A percentile compares a stretch with the other conserved stretches of the same genome.
These are phyloP conservation scores for Dactylellina drechsleri DNA, from an alignment of 2,329 filamentous ascomycete species.

Conservation along the genomic window DNA sequence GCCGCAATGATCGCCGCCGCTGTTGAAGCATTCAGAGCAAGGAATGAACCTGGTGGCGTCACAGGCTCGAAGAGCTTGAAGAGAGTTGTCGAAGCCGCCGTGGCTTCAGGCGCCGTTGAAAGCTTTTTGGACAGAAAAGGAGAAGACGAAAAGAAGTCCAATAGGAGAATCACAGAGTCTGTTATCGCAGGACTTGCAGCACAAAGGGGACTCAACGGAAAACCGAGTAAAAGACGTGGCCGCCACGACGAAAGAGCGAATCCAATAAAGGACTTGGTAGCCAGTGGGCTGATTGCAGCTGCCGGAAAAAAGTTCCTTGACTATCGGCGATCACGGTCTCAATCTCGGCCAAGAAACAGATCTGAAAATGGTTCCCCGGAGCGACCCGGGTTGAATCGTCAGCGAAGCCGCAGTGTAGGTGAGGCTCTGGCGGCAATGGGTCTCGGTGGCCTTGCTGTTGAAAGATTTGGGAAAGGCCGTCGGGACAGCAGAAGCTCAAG, in stretches of 20 bases:
- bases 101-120: constrained; percentile 45
- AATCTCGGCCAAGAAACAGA: constrained; percentile 33
- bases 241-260: constrained; percentile 26
- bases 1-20: constrained; percentile 45
- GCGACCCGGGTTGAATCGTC: constrained; percentile 36
- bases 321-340: constrained; percentile 45
- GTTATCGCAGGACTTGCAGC: constrained; percentile 49
- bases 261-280: constrained; percentile 32
- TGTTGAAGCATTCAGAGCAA: constrained; percentile 46
- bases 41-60: constrained; percentile 49
- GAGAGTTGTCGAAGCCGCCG: constrained; percentile 44
- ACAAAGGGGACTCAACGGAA: constrained; percentile 37
- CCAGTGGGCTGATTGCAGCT: constrained; percentile 41
- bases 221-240: constrained; percentile 23
- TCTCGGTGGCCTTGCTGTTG: constrained; percentile 43
- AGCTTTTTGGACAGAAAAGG: constrained; percentile 45
- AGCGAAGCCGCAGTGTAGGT: constrained; percentile 39
- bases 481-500: constrained; percentile 31
- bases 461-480: constrained; percentile 35
- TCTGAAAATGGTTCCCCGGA: constrained; percentile 35
- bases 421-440: constrained; percentile 38
- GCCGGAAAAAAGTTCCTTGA: constrained; percentile 52
- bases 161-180: constrained; percentile 42
- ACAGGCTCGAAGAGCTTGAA: constrained; percentile 48
- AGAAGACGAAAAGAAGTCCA: constrained; percentile 38